Conservation (phyloP, 345 rosid genomes). For the Cardamine chenopodiifolia region DNA sequence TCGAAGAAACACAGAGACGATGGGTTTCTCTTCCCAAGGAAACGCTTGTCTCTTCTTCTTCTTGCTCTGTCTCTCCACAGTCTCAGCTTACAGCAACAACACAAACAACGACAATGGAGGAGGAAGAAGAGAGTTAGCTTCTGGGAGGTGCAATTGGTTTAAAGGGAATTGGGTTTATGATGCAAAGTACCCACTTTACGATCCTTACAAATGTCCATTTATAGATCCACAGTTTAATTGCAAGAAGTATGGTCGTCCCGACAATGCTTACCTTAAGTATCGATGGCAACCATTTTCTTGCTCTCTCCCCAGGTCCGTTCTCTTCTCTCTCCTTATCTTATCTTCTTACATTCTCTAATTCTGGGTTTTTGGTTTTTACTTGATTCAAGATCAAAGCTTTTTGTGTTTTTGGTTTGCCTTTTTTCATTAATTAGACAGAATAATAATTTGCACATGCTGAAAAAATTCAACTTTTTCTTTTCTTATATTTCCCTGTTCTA, state of each 20-base stretch:
- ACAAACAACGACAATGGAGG: slow-evolving; percentile 20
- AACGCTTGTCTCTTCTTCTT: slow-evolving; percentile 30
- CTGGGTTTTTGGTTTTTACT: background rate
- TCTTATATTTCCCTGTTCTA: slow-evolving; percentile 1
- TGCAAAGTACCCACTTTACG: slow-evolving; percentile 64
- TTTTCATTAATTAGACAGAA: background rate
- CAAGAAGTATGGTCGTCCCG: slow-evolving; percentile 79
- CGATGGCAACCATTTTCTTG: slow-evolving; percentile 83
- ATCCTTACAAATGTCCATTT: slow-evolving; percentile 67
- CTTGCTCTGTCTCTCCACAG: slow-evolving; percentile 31
- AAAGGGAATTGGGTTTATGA: slow-evolving; percentile 79
- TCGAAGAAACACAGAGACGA: slow-evolving; percentile 29
- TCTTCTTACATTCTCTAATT: slow-evolving; percentile 11
- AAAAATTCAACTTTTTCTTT: background rate
- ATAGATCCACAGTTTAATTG: slow-evolving; percentile 84
- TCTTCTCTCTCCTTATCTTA: background rate
- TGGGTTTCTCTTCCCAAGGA: slow-evolving; percentile 43
- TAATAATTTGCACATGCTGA: background rate
- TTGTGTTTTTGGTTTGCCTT: background rate
- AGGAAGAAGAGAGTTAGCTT: slow-evolving; percentile 36
- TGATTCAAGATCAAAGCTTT: slow-evolving; percentile 9
- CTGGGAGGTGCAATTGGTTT: slow-evolving; percentile 58
- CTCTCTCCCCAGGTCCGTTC: slow-evolving; percentile 59
- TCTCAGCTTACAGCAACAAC: slow-evolving; percentile 25
- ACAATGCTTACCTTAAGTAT: slow-evolving; percentile 62